Evolutionary conservation across 2,329 filamentous ascomycete species (phyloP), one percentile per base, ranked within the genome.

Genomic region (Phaeosphaeria sp.): DNA sequence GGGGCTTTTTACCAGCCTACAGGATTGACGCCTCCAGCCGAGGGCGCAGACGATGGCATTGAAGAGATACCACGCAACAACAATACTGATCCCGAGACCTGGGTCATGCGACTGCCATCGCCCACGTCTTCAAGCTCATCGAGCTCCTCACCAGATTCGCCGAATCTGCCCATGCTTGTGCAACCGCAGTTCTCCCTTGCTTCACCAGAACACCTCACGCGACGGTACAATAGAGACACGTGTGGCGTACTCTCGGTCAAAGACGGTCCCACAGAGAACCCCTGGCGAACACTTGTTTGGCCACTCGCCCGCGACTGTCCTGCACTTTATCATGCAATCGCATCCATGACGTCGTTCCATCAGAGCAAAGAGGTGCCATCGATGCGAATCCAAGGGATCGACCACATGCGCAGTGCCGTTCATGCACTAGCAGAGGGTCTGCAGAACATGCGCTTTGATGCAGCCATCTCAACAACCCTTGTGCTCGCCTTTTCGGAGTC

Each of bases 161-260:
- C 51, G 9, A 52, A 59, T 6, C 56, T 65, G 25, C 53, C 60
- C 5, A 58, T 75, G 4, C 79, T 81, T 44, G 72, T 72, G 21
- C 79, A 84, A 54, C 84, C 83, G 5, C 74, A 77, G n/a, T 74
- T 87, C 25, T 75, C 79, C 54, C 72, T 79, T 33, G 80, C 78
- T 39, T 87, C 85, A 54, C 81, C 84, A 10, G 88, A 90, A 62
- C 85, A 86, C 79, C 77, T 90, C 21, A 83, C 87, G 50, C 72
- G 85, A 50, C 83, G 87, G 23, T 91, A 89, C 66, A 86, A 90
- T 67, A 83, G 81, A 62, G 79, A 88, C 55, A 91, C 89, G 0
- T 91, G 89, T 69, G 88, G 88, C 2, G 89, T 91, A 49, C 78
- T 91, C 20, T 91, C 89, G 0, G 82, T 91, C 51, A 90, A 90